These are phyloP conservation scores for Crithidia expoeki DNA, from an alignment of 208 protist species.

Conservation along the genomic window DNA sequence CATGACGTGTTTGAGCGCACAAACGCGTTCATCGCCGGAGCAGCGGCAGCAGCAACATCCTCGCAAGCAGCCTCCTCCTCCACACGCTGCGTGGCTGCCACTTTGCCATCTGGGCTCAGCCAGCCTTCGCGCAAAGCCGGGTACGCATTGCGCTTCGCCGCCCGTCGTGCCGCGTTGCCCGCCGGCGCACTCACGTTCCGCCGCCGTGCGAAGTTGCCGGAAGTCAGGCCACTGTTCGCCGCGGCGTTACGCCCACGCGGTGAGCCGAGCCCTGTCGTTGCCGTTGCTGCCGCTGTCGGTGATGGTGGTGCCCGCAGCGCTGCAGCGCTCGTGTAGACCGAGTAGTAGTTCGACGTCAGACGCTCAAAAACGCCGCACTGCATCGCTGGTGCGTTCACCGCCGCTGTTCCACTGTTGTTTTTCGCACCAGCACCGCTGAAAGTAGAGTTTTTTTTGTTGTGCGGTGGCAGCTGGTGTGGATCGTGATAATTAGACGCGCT, in stretches of 20 bases:
- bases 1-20: slow-evolving; percentile 15
- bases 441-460: not conserved
- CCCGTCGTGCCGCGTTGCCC: not conserved
- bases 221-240: not conserved
- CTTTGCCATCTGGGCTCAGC: slow-evolving; percentile 11
- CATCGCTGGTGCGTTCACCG: slow-evolving; percentile 12
- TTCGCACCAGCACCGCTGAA: no score
- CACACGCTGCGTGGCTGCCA: not conserved
- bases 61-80: not conserved
- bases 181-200: slow-evolving; percentile 17
- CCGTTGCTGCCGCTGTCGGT: not conserved
- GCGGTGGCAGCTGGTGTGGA: not conserved
- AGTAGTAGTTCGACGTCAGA: slow-evolving; percentile 49
- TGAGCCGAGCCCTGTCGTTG: not conserved
- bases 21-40: not conserved
- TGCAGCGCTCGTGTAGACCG: slow-evolving; percentile 17
- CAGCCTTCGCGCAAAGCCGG: slow-evolving; percentile 2
- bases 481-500: slow-evolving; percentile 9
- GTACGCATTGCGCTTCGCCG: not conserved
- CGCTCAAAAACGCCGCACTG: slow-evolving; percentile 45
- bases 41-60: not conserved
- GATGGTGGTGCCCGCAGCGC: slow-evolving; percentile 12
- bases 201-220: slow-evolving; percentile 1
- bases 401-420: not conserved
- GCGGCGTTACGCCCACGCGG: slow-evolving; percentile 1